Evolutionary conservation across 83 land plant species (phyloP).

Genomic region (Thuja plicata): DNA sequence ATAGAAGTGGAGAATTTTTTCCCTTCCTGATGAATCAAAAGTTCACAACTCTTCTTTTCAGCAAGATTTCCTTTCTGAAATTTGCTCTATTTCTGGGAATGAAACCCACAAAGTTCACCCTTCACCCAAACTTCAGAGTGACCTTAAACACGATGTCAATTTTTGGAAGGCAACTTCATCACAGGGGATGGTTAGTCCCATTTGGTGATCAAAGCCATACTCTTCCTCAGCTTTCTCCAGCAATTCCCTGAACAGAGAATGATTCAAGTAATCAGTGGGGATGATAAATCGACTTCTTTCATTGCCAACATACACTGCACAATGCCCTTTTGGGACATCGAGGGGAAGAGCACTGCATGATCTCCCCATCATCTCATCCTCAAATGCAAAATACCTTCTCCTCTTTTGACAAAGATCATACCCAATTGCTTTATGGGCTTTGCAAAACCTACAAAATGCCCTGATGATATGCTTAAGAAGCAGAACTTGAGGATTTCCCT

Average conservation of each 20-base stretch:
- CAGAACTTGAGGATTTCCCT: background rate
- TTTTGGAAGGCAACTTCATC: conserved; percentile 24
- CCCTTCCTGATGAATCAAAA: no score
- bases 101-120: background rate
- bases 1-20: background rate
- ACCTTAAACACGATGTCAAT: conserved; percentile 14
- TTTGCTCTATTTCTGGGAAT: background rate
- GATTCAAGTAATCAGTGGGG: background rate
- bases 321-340: conserved; percentile 5
- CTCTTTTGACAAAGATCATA: background rate
- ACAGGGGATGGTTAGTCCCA: conserved; percentile 37
- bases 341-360: background rate
- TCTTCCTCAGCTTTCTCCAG: conserved; percentile 4
- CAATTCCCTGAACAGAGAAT: conserved; percentile 5
- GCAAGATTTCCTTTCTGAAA: background rate
- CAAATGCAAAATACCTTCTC: background rate
- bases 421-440: background rate
- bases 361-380: background rate
- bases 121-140: background rate
- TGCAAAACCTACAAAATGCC: background rate
- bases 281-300: background rate
- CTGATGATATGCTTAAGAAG: background rate
- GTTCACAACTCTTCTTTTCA: background rate
- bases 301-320: conserved; percentile 5
- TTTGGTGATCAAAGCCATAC: conserved; percentile 5